Evolutionary conservation across 2,329 filamentous ascomycete genomes (phyloP).

Genomic region (Teratosphaeria pseudoeucalypti): DNA sequence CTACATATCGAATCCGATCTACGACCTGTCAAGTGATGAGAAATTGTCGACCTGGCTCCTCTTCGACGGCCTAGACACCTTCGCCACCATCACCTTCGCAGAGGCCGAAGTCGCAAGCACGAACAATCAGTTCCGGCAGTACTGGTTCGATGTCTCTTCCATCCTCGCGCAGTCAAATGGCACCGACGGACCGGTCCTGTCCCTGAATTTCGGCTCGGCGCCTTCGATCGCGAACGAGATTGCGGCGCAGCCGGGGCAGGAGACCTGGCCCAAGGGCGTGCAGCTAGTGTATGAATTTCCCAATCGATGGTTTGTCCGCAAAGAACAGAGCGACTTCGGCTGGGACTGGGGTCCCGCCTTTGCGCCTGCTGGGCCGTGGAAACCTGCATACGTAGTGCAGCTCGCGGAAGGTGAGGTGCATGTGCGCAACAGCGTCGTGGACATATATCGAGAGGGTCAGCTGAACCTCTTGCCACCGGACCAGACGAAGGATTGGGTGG

Average conservation of each 20-base stretch:
- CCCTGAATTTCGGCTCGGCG: constrained; percentile 49
- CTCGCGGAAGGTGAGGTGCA: constrained; percentile 35
- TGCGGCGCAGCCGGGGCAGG: constrained; percentile 36
- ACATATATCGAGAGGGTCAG: constrained; percentile 50
- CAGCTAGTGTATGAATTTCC: constrained; percentile 42
- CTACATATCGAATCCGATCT: constrained; percentile 42
- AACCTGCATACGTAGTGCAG: constrained; percentile 48
- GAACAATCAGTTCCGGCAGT: constrained; percentile 54
- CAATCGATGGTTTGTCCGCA: constrained; percentile 46
- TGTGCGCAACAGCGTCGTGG: constrained; percentile 44
- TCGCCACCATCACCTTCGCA: constrained; percentile 47
- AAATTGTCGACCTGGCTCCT: constrained; percentile 42
- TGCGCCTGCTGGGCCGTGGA: constrained; percentile 53
- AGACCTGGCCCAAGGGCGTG: constrained; percentile 41
- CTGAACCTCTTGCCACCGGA: constrained; percentile 49
- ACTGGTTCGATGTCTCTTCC: constrained; percentile 46
- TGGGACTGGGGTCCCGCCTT: constrained; percentile 44
- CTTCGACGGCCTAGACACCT: constrained; percentile 54
- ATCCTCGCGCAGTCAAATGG: constrained; percentile 34
- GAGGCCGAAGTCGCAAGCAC: constrained; percentile 44
- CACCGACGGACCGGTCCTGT: constrained; percentile 28
- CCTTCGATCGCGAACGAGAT: constrained; percentile 44
- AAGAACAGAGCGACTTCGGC: constrained; percentile 54
- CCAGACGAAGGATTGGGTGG: constrained; percentile 47
- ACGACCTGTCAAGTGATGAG: constrained; percentile 26